A percentile compares a stretch with the other conserved stretches of the same genome.
Evolutionary conservation across 805 yeast species (phyloP).

Genomic region (Candida methanosorbosa): DNA sequence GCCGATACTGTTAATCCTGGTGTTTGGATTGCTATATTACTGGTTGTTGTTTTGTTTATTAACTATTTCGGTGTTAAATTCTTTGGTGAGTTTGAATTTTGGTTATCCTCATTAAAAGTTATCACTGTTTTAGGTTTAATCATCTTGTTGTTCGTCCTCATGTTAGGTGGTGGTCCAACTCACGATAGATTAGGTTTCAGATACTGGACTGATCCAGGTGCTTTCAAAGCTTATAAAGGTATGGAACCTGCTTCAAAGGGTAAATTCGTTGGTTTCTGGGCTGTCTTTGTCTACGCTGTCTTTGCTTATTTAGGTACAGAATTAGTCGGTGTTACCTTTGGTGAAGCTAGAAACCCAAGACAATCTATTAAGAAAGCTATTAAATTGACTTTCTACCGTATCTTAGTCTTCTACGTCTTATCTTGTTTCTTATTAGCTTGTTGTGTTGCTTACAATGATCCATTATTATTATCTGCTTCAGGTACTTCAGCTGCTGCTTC

Average conservation of each 20-base stretch:
- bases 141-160: slow-evolving; percentile 50
- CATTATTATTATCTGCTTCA: slow-evolving; percentile 34
- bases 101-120: slow-evolving; percentile 60
- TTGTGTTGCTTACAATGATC: slow-evolving; percentile 46
- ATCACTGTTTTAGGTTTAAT: slow-evolving; percentile 60
- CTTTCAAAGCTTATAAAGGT: slow-evolving; percentile 33
- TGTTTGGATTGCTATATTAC: slow-evolving; percentile 39
- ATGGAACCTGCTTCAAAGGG: slow-evolving; percentile 34
- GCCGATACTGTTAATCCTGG: slow-evolving; percentile 42
- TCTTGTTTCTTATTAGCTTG: slow-evolving; percentile 48
- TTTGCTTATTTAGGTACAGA: slow-evolving; percentile 46
- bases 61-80: slow-evolving; percentile 40
- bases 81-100: slow-evolving; percentile 42
- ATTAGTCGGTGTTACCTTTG: slow-evolving; percentile 38
- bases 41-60: slow-evolving; percentile 31
- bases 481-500: slow-evolving; percentile 61
- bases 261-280: slow-evolving; percentile 35
- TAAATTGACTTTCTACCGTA: slow-evolving; percentile 44
- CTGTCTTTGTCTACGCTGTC: slow-evolving; percentile 44
- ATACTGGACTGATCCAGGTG: slow-evolving; percentile 37
- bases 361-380: slow-evolving; percentile 43
- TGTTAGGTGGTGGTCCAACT: slow-evolving; percentile 72
- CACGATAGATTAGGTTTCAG: slow-evolving; percentile 48
- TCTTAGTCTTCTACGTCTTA: slow-evolving; percentile 42
- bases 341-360: slow-evolving; percentile 41